Evolutionary conservation across 2,329 filamentous ascomycete genomes (phyloP), one percentile per base, ranked within the genome.

Genomic region (Macroventuria anomochaeta): DNA sequence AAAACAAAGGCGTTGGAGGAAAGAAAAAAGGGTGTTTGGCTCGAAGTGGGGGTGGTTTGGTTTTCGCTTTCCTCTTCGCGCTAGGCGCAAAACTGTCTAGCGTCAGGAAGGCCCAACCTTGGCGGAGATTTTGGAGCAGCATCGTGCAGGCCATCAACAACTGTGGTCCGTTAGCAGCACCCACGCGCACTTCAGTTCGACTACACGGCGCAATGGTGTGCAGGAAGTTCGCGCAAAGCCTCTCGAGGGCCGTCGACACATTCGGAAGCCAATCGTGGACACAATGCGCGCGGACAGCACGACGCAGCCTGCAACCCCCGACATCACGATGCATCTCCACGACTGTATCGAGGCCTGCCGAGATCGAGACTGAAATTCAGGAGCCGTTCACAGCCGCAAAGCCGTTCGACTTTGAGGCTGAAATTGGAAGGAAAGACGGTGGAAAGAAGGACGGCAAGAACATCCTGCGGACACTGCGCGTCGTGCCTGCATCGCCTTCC

Each of bases 401-500:
- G 29, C 73, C 75, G 49, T 77, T 81, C 57, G 67, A 79, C 32
- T 78, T 81, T 36, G 44, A 39, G 13, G 55, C 58, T 13, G 55
- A 10, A 64, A 20, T 44, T 11, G 63, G 57, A 2, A 41, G 21
- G 5, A 39, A 33, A 2, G 38, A 41, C n/a, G 56, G 48, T 6
- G 56, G 58, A 20, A 3, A 25, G 8, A 57, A 33, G 42, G 58
- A 44, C 28, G 55, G 42, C 42, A 53, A 53, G 15, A 42, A 42
- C 17, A 37, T 71, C 3, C 65, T 79, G 34, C 55, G 62, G 39
- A 71, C 64, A 20, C 65, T 90, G 46, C 90, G 95, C 61, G 80
- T 96, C 18, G 80, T 97, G 29, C 95, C 95, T 17, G 83, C 83
- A 21, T 96, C 93, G 29, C 88, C 91, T 2, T 95, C 93, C n/a